Evolutionary conservation across 352 stramenopile genomes (phyloP), one percentile per base, ranked within the genome.

Genomic region (Phytophthora macrochlamydospora): DNA sequence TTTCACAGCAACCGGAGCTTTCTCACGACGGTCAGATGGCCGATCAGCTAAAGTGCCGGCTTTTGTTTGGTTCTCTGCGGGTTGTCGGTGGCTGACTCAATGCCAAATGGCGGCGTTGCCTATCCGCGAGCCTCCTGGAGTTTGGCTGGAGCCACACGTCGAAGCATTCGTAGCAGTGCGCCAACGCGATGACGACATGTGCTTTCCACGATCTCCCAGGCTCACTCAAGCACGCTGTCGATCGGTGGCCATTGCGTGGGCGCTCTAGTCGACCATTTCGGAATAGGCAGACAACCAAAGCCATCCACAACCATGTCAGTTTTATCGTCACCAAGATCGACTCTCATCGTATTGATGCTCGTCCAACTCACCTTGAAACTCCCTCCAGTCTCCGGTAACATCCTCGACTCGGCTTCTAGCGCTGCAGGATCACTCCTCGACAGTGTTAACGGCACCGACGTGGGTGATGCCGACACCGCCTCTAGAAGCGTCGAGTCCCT

Each of bases 401-500:
- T 24, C 18, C 18, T 24, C 18, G 18, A 24, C 18, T 24, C 18
- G 18, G 18, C 18, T 24, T 24, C 18, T 24, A 24, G 18, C 18
- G 18, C 18, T 24, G 18, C 18, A 24, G 18, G 18, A 24, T 24
- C 18, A 24, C 18, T 24, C 18, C 18, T 24, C 18, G 18, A 24
- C 18, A 24, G 18, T 24, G 18, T 24, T 24, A 24, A 24, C 18
- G 18, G 18, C 18, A 24, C 18, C 18, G 18, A 24, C 18, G 18
- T 24, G 13, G 61, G 51, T 32, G 61, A 68, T 29, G 59, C 44
- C 12, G 72, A 68, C 11, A 49, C 57, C 0, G 73, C 73, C 4
- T 76, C 59, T 18, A 51, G 71, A 56, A 75, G 57, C 3, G 63
- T 77, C 4, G 45, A 78, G 50, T 79, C 76, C 11, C 72, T 87